A percentile compares a stretch with the other conserved stretches of the same genome.
phyloP scores from a whole-genome alignment of 257 asterid genomes.

The Rubia yunnanensis region DNA sequence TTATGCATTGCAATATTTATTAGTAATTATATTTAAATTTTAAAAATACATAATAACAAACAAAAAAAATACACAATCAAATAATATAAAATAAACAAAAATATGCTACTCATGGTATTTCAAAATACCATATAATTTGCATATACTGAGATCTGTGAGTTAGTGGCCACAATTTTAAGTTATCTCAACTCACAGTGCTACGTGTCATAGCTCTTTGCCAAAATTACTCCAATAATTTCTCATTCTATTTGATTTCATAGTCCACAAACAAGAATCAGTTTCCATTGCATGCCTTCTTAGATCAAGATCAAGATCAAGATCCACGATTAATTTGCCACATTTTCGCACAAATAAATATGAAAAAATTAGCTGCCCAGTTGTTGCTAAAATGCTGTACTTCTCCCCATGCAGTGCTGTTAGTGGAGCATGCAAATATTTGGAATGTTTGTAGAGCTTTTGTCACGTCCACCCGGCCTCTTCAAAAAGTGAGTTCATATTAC shows the following conservation, averaged over 20 bases:
- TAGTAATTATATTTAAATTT: too few relatives aligned
- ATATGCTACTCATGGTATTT: too few relatives aligned
- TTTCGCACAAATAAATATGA: conserved; percentile 5
- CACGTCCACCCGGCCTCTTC: conserved; percentile 39
- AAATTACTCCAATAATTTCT: background rate
- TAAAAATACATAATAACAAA: too few relatives aligned
- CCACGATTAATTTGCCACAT: background rate
- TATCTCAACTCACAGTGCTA: background rate
- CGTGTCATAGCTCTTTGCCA: background rate
- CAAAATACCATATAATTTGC: too few relatives aligned
- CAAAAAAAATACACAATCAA: too few relatives aligned
- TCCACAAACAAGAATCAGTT: background rate
- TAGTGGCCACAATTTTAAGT: background rate
- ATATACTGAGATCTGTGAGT: too few relatives aligned
- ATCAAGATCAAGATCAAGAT: background rate
- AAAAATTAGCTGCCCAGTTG: conserved; percentile 15
- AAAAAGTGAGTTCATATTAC: conserved; percentile 27
- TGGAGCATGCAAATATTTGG: conserved; percentile 22
- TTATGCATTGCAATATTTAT: too few relatives aligned
- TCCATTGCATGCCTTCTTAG: background rate
- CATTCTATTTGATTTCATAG: too few relatives aligned
- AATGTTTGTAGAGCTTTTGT: conserved; percentile 34
- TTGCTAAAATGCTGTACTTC: conserved; percentile 20
- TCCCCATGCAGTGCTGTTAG: conserved; percentile 8
- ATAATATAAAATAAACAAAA: too few relatives aligned